Evolutionary conservation across 2,329 filamentous ascomycete genomes (phyloP), one percentile per base, ranked within the genome.

Genomic region (Alternaria sp.): DNA sequence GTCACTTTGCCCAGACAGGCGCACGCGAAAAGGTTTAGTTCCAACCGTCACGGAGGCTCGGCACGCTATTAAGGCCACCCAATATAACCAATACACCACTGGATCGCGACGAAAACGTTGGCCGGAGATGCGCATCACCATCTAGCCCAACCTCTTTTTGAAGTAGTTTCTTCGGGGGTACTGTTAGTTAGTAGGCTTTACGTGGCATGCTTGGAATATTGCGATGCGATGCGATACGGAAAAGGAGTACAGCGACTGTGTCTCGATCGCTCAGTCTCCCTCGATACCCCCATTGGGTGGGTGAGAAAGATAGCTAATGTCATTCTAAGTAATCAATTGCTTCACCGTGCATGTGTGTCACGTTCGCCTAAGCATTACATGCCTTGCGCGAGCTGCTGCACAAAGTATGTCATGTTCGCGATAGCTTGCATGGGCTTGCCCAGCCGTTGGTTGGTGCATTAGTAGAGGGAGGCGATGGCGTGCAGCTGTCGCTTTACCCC

Each of bases 401-500:
- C 49, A 36, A 40, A 36, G 28, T 36, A 51, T 51, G 49, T 36
- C 28, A 36, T 51, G 49, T 51, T 52, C 36, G 49, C 30, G 30
- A 36, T 36, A 12, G 49, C 28, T 52, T 52, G 49, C 49, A 52
- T 52, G 49, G 23, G 30, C 49, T 21, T 52, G 36, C n/a, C 30
- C 49, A 36, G 49, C 49, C 49, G 49, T 25, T 52, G 36, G 36
- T 40, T 40, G 36, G 36, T 40, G 49, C 49, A 52, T 52, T 40
- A 52, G 30, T 21, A 21, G 28, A 52, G 19, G 6, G 21, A 30
- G 30, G 17, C 13, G 21, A 36, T 52, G 28, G 49, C 49, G 30
- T 52, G 49, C 49, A 52, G 49, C 49, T 52, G 49, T 52, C 28
- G 36, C 36, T 21, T 52, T 52, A 52, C 49, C 49, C 49, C 49